phyloP scores from a whole-genome alignment of 768 basidiomycete species.

The Favolaschia claudopus region DNA sequence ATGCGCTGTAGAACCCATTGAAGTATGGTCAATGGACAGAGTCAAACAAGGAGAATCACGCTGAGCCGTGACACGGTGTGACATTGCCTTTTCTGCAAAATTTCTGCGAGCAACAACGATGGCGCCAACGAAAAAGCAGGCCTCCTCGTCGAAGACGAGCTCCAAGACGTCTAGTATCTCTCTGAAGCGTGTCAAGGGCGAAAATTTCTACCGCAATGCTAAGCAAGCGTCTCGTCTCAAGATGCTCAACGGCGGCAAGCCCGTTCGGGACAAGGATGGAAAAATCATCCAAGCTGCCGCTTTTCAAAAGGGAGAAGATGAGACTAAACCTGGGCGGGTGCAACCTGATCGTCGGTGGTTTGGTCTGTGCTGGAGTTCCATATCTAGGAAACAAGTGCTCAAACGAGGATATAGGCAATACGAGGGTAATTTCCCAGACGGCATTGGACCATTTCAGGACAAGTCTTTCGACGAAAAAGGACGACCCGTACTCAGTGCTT shows the following conservation, averaged over 20 bases:
- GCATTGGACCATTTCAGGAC: slow-evolving; percentile 97
- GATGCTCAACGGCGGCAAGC: slow-evolving; percentile 92
- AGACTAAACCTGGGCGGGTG: slow-evolving; percentile 88
- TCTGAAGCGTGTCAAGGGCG: slow-evolving; percentile 83
- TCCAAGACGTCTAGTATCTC: slow-evolving; percentile 56
- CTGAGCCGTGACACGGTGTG: neutral
- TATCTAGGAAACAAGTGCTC: slow-evolving; percentile 6
- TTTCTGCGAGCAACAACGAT: slow-evolving; percentile 31
- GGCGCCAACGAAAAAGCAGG: slow-evolving; percentile 49
- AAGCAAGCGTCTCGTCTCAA: slow-evolving; percentile 86
- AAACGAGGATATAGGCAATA: slow-evolving; percentile 72
- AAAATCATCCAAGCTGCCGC: slow-evolving; percentile 93
- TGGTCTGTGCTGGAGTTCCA: slow-evolving; percentile 60
- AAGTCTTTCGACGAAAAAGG: slow-evolving; percentile 81
- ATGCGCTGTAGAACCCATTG: slow-evolving; percentile 11
- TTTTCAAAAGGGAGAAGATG: slow-evolving; percentile 95
- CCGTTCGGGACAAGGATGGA: slow-evolving; percentile 89
- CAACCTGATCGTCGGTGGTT: slow-evolving; percentile 98
- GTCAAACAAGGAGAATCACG: no score
- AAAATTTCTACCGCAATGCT: slow-evolving; percentile 98
- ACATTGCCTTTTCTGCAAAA: neutral
- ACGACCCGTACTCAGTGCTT: slow-evolving; percentile 96
- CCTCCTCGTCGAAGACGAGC: slow-evolving; percentile 47
- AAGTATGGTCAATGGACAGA: no score
- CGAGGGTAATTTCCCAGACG: slow-evolving; percentile 96